Evolutionary conservation across 2,329 filamentous ascomycete species (phyloP), one percentile per base, ranked within the genome.

Genomic region (Alternaria atra): DNA sequence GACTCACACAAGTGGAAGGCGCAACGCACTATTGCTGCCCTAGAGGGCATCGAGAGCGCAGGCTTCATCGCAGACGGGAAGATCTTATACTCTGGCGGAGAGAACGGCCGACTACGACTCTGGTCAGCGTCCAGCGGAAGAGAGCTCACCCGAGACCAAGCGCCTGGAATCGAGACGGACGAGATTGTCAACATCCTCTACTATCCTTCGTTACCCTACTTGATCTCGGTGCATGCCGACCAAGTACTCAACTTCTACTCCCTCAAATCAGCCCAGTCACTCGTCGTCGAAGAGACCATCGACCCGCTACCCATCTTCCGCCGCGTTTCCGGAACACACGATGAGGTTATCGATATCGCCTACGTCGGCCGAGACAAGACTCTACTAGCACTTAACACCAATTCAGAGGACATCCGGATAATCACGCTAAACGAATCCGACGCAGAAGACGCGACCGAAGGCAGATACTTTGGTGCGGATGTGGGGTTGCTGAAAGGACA

Each of bases 311-410:
- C 85, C 9, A 73, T 89, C 1, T 85, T 91, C 44, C 88, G 91
- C 68, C 88, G 93, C 44, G 96, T 99, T 68, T 97, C 94, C 5
- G 96, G 95, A 54, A 97, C 95, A 6, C 93, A 98, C 77, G 96
- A 99, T 76, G 95, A 99, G 77, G 93, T 99, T 53, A 97, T 99
- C 68, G 96, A 99, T 75, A 82, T 99, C 34, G 91, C 90, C 30
- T 97, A 95, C 72, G 84, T 98, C 55, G 88, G 95, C 2, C 87
- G 89, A 0, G 90, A 97, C 70, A 88, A 87, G 58, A 94, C 92
- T 3, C 81, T 96, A 52, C 85, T 99, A 63, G 96, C 95, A 6
- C 83, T 99, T 27, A 95, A 94, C 6, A 98, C 94, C 2, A 99
- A 99, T 77, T 92, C 94, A 0, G 95, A 99, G 79, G 94, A 97